Conservation (phyloP, 1,284 basidiomycete genomes). For the Mycena citricolor region DNA sequence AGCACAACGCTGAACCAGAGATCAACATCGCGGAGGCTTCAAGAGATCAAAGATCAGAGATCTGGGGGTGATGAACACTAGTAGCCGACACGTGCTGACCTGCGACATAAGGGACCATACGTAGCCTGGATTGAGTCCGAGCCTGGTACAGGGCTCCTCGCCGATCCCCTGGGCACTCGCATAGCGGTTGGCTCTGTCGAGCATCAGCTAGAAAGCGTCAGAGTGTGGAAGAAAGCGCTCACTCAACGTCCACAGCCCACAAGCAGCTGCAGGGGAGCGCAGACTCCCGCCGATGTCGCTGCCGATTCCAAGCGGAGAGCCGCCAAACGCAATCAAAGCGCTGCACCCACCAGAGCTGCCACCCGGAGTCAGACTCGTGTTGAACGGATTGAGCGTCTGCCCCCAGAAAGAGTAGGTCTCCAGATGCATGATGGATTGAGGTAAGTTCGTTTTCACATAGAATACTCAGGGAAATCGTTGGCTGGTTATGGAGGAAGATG, state of each 20-base stretch:
- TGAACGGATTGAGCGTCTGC: slow-evolving; percentile 48
- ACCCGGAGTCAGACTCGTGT: slow-evolving; percentile 43
- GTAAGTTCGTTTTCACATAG: slow-evolving; percentile 49
- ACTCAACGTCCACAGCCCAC: slow-evolving; percentile 26
- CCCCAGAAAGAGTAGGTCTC: slow-evolving; percentile 41
- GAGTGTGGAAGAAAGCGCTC: not conserved
- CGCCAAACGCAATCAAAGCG: slow-evolving; percentile 49
- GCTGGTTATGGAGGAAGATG: slow-evolving; percentile 1
- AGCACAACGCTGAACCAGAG: slow-evolving; percentile 41
- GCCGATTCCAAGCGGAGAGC: slow-evolving; percentile 52
- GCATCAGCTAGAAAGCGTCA: not conserved
- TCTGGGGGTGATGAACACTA: too few species aligned
- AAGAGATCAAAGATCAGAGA: slow-evolving; percentile 17
- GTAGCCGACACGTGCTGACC: slow-evolving; percentile 30
- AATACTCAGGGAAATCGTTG: slow-evolving; percentile 34
- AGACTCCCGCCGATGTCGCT: slow-evolving; percentile 41
- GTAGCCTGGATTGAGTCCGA: slow-evolving; percentile 33
- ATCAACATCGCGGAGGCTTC: slow-evolving; percentile 43
- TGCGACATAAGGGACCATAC: slow-evolving; percentile 34
- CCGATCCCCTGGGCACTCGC: slow-evolving; percentile 20
- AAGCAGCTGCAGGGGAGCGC: slow-evolving; percentile 26
- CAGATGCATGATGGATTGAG: slow-evolving; percentile 41
- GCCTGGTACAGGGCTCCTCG: slow-evolving; percentile 20
- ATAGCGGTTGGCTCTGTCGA: slow-evolving; percentile 29
- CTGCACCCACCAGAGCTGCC: slow-evolving; percentile 55